Conservation (phyloP, 148 eudicot species). For the Gaultheria prostrata region DNA sequence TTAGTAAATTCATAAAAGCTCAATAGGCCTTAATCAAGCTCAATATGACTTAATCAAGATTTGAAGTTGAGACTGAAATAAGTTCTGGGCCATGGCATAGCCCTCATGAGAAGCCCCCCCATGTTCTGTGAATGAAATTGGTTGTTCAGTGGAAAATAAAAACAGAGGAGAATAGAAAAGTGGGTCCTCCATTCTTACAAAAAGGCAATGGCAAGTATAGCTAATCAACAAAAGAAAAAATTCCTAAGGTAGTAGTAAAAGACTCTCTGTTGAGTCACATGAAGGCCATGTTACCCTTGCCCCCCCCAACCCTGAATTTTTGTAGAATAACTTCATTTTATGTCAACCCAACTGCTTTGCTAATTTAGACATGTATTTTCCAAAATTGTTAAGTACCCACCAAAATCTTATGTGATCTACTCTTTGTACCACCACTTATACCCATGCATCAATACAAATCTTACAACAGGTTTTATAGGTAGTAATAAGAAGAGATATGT, state of each 20-base stretch:
- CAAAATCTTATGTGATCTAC: too few species aligned
- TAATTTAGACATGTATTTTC: neutral
- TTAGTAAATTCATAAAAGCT: neutral
- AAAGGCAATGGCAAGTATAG: conserved; percentile 6
- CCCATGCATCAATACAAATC: neutral
- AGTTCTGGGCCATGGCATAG: conserved; percentile 25
- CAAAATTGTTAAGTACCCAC: neutral
- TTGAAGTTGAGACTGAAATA: conserved; percentile 13
- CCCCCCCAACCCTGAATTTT: conserved; percentile 5
- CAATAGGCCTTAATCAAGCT: neutral
- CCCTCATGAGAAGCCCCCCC: conserved; percentile 22
- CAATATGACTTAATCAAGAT: neutral
- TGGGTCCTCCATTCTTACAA: conserved; percentile 17
- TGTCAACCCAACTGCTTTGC: conserved; percentile 12
- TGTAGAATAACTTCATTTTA: conserved; percentile 10
- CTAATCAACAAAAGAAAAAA: conserved; percentile 4
- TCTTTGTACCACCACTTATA: neutral
- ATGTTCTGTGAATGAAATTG: conserved; percentile 40
- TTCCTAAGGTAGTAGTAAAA: neutral
- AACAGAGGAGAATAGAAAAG: conserved; percentile 13
- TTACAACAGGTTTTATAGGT: neutral
- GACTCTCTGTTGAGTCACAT: conserved; percentile 12
- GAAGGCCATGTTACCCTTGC: conserved; percentile 36
- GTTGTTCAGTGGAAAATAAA: conserved; percentile 16
- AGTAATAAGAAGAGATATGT: too few species aligned